Base-by-base conservation (phyloP, 2,329 filamentous ascomycete species). In the Fusarium circinatum region DNA sequence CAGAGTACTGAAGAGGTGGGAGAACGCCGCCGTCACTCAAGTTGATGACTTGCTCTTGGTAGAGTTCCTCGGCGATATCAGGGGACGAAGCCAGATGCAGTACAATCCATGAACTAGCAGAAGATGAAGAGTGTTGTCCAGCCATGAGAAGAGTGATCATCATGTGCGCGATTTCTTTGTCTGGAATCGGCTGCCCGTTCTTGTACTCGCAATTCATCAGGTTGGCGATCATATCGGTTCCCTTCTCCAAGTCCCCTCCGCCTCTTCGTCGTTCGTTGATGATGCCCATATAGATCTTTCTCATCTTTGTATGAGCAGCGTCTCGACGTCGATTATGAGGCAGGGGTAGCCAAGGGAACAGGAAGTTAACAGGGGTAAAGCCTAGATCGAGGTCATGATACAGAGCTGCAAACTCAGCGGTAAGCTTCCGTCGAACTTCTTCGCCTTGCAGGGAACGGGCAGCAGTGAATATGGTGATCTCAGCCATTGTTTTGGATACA, bases 131-230 rank as follows among this genome's bases (percentile, higher is more conserved):
- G 84, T 96, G 93, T 79, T 96, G 93, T 57, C 93, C 93, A 17
- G 91, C 93, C 93, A 96, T 95, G 58, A 96, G 87, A 22, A 96
- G 87, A 0, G 93, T 93, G 78, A 96, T 96, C 93, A 96, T 95
- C 87, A 96, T 93, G 82, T 94, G 91, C 1, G 93, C 93, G 58
- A 96, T 90, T 79, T 96, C 93, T 75, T 90, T 88, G 80, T 96
- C 93, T 0, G 93, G 91, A 3, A 95, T 83, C 0, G 86, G 83
- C 17, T 84, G 86, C 52, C 93, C 93, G 75, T 93, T 87, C 83
- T 95, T 95, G 88, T 96, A 96, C 17, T 84, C 87, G 80, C 91
- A 92, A 74, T 87, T 86, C 92, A 95, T 95, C 63, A 96, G 82
- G 80, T 95, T 93, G 86, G 88, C 91, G 79, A 95, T 94, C 90